Evolutionary conservation across 768 basidiomycete genomes (phyloP).

Genomic region (Trichaptum fuscoviolaceum): DNA sequence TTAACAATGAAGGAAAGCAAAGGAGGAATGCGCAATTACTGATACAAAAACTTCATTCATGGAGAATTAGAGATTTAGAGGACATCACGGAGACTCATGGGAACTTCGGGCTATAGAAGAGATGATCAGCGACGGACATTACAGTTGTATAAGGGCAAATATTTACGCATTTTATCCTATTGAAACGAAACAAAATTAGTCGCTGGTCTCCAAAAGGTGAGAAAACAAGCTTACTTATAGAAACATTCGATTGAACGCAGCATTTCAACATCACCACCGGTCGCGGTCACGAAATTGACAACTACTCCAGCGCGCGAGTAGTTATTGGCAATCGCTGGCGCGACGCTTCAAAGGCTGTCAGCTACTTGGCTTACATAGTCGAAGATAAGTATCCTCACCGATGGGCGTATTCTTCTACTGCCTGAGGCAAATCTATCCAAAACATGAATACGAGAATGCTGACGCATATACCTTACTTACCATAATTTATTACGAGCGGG

Average conservation of each 20-base stretch:
- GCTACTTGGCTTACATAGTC: background rate
- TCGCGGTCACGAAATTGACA: constrained; percentile 95
- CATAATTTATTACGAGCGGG: constrained; percentile 94
- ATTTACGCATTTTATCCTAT: constrained; percentile 86
- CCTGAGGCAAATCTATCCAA: constrained; percentile 75
- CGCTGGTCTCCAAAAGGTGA: constrained; percentile 18
- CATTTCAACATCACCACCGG: constrained; percentile 98
- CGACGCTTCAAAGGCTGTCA: constrained; percentile 48
- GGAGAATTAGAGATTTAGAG: constrained; percentile 64
- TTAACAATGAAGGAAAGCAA: constrained; percentile 31
- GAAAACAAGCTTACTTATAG: constrained; percentile 66
- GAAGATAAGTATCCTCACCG: constrained; percentile 46
- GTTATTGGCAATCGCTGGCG: constrained; percentile 78
- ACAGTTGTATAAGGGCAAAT: background rate
- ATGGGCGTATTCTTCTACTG: constrained; percentile 96
- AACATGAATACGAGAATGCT: constrained; percentile 11
- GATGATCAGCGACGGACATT: constrained; percentile 18
- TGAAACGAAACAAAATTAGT: constrained; percentile 16
- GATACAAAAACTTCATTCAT: constrained; percentile 67
- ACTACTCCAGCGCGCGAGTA: constrained; percentile 87
- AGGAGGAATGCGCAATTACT: constrained; percentile 54
- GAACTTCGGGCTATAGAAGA: constrained; percentile 73
- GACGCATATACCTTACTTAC: constrained; percentile 31
- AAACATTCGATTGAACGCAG: constrained; percentile 97
- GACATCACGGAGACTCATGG: constrained; percentile 85